Base-by-base conservation (phyloP, 768 basidiomycete genomes). In the Lyophyllum shimeji region DNA sequence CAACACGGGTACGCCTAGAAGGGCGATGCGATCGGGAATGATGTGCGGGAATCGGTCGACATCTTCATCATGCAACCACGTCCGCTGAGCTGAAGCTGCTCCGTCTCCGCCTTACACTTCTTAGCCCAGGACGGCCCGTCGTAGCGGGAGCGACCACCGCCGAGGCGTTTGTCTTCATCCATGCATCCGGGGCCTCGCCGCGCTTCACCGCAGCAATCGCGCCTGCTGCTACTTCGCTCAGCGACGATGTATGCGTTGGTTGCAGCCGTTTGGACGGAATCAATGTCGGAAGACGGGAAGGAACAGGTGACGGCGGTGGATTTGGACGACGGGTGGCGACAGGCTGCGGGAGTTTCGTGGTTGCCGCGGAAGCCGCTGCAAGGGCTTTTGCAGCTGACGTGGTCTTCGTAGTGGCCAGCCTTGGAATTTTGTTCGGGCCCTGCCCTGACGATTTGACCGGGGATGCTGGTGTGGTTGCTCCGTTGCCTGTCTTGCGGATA, bases 81-180 rank as follows among this genome's bases (percentile, higher is more conserved):
- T 94, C 92, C 3, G 89, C 91, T 53, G 86, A 79, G 67, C 93
- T 93, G 70, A 94, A 94, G 64, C 93, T 94, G 66, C 92, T 93
- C 56, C 92, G 78, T 65, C 92, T 76, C 58, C 90, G 81, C 60
- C 90, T 79, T 48, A 91, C 82, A 42, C 76, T 87, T 50, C 92
- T 79, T 58, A 92, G 72, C 1, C 86, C 84, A 7, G 92, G 92
- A 37, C 90, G 83, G 59, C 82, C 86, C 1, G 89, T 93, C 37
- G 84, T 82, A 15, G 81, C 82, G 18, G 89, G 85, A 13, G 85
- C 82, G 39, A 93, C 87, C 33, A 92, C 84, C 2, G 85, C 82
- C 52, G 78, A 80, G 0, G 78, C 78, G 65, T 87, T 86, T 39
- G 83, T 84, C 60, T 82, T 87, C 75, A 93, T 89, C 92, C 92